These are phyloP conservation scores for Copromyces sp. DNA, from an alignment of 495 filamentous ascomycete genomes.

Conservation along the genomic window DNA sequence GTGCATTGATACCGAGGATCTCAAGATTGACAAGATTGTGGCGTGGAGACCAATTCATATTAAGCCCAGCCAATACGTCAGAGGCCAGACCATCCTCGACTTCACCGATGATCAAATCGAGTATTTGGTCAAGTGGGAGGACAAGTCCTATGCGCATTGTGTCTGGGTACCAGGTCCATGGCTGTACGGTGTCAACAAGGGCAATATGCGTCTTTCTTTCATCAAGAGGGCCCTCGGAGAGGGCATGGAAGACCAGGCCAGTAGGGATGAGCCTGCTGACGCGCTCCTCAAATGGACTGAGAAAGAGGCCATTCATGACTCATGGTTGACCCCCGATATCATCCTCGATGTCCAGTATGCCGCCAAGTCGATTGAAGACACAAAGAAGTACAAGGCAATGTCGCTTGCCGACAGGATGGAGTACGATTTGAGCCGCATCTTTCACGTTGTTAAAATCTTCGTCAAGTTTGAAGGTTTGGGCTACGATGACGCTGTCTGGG, in stretches of 20 bases:
- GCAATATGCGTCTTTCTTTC: slow-evolving; percentile 63
- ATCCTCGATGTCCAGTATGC: slow-evolving; percentile 60
- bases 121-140: slow-evolving; percentile 84
- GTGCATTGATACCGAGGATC: slow-evolving; percentile 44
- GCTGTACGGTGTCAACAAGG: slow-evolving; percentile 65
- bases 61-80: slow-evolving; percentile 37
- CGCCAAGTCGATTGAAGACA: slow-evolving; percentile 17
- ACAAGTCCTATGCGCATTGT: slow-evolving; percentile 65
- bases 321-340: slow-evolving; percentile 78
- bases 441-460: slow-evolving; percentile 56
- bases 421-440: slow-evolving; percentile 56
- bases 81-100: slow-evolving; percentile 39
- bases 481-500: slow-evolving; percentile 90
- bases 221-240: slow-evolving; percentile 52
- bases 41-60: slow-evolving; percentile 65
- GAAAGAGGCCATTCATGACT: slow-evolving; percentile 74
- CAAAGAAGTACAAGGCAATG: slow-evolving; percentile 37
- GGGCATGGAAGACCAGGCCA: slow-evolving; percentile 8
- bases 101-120: slow-evolving; percentile 60
- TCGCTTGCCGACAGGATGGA: slow-evolving; percentile 38
- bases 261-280: slow-evolving; percentile 17
- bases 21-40: slow-evolving; percentile 60
- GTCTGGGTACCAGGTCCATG: slow-evolving; percentile 83
- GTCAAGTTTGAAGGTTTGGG: slow-evolving; percentile 94
- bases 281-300: slow-evolving; percentile 54